phyloP scores from a whole-genome alignment of 768 basidiomycete genomes.

The Mrakia blollopis region DNA sequence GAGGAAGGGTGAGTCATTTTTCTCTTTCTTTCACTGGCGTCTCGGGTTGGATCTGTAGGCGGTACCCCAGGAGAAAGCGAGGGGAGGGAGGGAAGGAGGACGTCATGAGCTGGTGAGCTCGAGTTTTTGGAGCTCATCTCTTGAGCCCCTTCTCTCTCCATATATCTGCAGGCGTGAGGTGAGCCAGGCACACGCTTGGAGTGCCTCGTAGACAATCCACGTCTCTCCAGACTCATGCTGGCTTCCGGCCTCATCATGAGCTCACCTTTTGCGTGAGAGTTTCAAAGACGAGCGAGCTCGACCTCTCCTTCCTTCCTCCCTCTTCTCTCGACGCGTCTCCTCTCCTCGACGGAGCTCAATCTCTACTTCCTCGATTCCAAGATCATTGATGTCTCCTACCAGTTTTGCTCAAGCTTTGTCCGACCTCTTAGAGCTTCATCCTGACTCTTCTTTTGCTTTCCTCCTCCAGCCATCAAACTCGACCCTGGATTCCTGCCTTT shows the following conservation, averaged over 20 bases:
- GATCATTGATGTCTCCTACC: too few species aligned
- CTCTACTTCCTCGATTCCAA: too few species aligned
- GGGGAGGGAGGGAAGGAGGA: background rate
- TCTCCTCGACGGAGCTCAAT: too few species aligned
- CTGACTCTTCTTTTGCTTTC: too few species aligned
- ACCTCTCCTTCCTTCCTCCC: background rate
- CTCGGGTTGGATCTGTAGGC: background rate
- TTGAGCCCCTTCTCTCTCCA: background rate
- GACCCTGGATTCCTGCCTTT: conserved; percentile 87
- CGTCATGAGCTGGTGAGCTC: background rate
- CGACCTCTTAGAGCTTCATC: too few species aligned
- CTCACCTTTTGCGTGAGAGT: background rate
- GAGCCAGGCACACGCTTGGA: too few species aligned
- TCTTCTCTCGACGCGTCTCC: background rate
- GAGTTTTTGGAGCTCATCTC: background rate
- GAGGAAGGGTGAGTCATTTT: conserved; percentile 16
- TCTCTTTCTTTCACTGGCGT: too few species aligned
- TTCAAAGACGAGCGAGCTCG: background rate
- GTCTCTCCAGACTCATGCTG: too few species aligned
- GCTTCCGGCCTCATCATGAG: background rate
- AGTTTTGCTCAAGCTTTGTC: too few species aligned
- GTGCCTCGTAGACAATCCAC: too few species aligned
- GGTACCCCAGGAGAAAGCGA: background rate
- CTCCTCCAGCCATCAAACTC: conserved; percentile 57
- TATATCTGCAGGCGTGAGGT: too few species aligned